Evolutionary conservation across 208 protist species (phyloP).

Genomic region (Trypanosoma lewisi): DNA sequence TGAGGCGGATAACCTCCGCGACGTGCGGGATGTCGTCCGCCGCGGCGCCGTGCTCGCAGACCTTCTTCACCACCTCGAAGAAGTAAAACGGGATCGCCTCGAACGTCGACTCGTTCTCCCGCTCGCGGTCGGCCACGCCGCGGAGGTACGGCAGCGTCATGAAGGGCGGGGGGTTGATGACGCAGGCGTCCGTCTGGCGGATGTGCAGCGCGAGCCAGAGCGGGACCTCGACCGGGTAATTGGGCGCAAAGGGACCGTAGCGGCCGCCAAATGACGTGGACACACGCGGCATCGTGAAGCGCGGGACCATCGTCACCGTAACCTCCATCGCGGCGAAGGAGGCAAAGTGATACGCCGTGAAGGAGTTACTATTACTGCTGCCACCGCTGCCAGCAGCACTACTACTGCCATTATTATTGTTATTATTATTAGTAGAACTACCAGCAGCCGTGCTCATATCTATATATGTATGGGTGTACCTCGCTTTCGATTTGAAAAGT

Average conservation of each 20-base stretch:
- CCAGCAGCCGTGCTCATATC: background rate
- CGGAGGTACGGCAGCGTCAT: conserved; percentile 51
- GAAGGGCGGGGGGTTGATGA: conserved; percentile 58
- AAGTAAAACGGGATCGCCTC: conserved; percentile 85
- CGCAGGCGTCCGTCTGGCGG: conserved; percentile 79
- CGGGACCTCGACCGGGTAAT: conserved; percentile 77
- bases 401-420: too few relatives aligned
- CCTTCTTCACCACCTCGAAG: conserved; percentile 75
- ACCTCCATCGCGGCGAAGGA: conserved; percentile 77
- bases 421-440: background rate
- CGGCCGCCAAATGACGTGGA: conserved; percentile 48
- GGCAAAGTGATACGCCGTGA: conserved; percentile 81
- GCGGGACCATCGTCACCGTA: conserved; percentile 67
- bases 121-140: conserved; percentile 59
- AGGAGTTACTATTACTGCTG: conserved; percentile 28
- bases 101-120: conserved; percentile 65
- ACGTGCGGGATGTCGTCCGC: conserved; percentile 56
- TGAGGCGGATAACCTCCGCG: conserved; percentile 71
- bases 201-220: conserved; percentile 87
- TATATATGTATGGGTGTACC: too few relatives aligned
- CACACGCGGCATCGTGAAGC: conserved; percentile 76
- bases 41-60: conserved; percentile 33
- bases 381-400: background rate
- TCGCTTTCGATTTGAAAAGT: too few relatives aligned
- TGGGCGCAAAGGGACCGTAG: conserved; percentile 78